phyloP scores from a whole-genome alignment of 2,329 filamentous ascomycete genomes.

The Venturia oleaginea region DNA sequence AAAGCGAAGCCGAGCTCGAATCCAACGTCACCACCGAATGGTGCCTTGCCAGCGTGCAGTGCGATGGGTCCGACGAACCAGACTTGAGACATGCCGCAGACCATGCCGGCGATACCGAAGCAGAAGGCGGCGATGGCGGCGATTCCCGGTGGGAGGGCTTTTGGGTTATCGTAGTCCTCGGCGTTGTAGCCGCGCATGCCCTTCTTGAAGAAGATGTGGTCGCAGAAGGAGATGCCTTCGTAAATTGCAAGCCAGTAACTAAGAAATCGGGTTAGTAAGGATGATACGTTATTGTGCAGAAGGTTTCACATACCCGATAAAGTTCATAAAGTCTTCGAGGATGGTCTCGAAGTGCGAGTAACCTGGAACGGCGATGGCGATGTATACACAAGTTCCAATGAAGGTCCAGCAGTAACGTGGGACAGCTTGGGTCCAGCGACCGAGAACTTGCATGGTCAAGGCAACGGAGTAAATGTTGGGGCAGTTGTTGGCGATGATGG shows the following conservation, averaged over 20 bases:
- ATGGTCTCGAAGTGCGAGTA: slow-evolving; percentile 56
- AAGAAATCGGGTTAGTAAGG: slow-evolving; percentile 21
- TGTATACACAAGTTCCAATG: slow-evolving; percentile 52
- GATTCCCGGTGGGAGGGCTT: slow-evolving; percentile 52
- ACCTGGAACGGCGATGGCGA: slow-evolving; percentile 61
- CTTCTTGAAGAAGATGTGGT: slow-evolving; percentile 60
- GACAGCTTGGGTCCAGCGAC: slow-evolving; percentile 46
- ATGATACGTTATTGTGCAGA: not conserved
- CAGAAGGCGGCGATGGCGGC: slow-evolving; percentile 56
- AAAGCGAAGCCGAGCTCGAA: slow-evolving; percentile 61
- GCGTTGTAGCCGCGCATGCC: slow-evolving; percentile 52
- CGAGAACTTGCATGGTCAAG: slow-evolving; percentile 58
- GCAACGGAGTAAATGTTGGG: slow-evolving; percentile 60
- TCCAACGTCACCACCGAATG: slow-evolving; percentile 50
- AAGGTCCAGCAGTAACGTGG: slow-evolving; percentile 61
- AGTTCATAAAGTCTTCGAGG: slow-evolving; percentile 60
- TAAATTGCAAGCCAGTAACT: slow-evolving; percentile 71
- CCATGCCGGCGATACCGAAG: slow-evolving; percentile 55
- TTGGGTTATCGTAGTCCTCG: slow-evolving; percentile 48
- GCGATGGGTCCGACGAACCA: slow-evolving; percentile 62
- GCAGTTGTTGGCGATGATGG: slow-evolving; percentile 62
- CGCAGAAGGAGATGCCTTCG: slow-evolving; percentile 53
- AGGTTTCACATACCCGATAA: slow-evolving; percentile 14
- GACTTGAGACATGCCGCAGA: slow-evolving; percentile 59
- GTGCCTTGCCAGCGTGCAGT: slow-evolving; percentile 42